Evolutionary conservation across 2,329 filamentous ascomycete genomes (phyloP), one percentile per base, ranked within the genome.

Genomic region (Blastomyces emzantsi): DNA sequence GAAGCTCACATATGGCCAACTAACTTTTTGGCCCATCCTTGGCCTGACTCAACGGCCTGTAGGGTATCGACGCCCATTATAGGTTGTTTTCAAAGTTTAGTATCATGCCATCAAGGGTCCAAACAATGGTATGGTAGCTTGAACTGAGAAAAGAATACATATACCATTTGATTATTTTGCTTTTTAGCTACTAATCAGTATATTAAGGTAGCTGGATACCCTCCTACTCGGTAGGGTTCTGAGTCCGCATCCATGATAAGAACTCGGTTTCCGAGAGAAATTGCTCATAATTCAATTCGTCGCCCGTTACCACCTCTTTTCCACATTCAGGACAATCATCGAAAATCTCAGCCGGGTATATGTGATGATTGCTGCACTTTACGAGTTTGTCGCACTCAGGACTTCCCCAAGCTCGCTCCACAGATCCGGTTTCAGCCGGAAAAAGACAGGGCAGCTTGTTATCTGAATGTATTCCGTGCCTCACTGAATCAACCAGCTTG

Each of bases 321-420:
- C 62, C 67, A 58, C 68, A 70, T 28, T 69, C 65, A 9, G 68
- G 67, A 47, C 68, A 70, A 15, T 62, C 52, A 25, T 62, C 52
- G 61, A 70, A 69, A 3, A 62, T 66, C 33, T 36, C 64, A 7
- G 62, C 63, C 41, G 68, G 67, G 49, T 66, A 69, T 3, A 63
- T 30, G 55, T 70, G 68, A 3, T 11, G 52, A 25, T 66, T 58
- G 9, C 5, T 22, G 36, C 67, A 70, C 4, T 36, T 66, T 15
- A 45, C 61, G 19, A 68, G 52, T 22, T 55, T 39, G 9, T 63
- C 64, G 13, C 63, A 58, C 33, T 60, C 49, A 39, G 66, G 59
- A n/a, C 62, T 52, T 3, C 54, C 58, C 68, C 68, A 69, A 1
- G 45, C 55, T 17, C 64, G 64, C 60, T 70, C 67, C 17, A 64